These are phyloP conservation scores for Aphanomyces stellatus DNA, from an alignment of 352 stramenopile species.

Conservation along the genomic window DNA sequence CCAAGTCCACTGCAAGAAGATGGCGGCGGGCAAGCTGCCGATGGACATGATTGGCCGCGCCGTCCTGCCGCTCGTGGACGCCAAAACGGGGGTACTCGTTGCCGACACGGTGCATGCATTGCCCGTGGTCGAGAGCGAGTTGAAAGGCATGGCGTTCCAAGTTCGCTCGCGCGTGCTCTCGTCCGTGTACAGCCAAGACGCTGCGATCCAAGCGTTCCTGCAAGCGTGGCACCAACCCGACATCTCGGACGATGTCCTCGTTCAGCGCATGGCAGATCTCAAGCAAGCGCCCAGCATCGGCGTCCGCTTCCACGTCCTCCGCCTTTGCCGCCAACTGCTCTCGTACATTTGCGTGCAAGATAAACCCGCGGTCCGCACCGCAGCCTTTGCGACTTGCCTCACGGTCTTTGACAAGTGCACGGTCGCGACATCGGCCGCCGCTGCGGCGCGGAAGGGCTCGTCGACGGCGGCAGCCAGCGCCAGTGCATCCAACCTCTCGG, in stretches of 20 bases:
- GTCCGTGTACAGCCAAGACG: not conserved
- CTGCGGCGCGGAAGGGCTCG: not conserved
- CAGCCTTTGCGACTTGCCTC: not conserved
- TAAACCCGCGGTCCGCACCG: not conserved
- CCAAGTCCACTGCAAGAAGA: conserved; percentile 77
- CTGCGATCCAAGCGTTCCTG: not conserved
- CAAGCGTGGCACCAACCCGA: not conserved
- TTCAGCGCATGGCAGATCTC: not conserved
- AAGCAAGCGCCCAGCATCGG: not conserved
- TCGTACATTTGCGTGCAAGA: not conserved
- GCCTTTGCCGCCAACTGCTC: not conserved
- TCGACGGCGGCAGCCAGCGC: not conserved
- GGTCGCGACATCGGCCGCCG: not conserved
- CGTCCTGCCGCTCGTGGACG: conserved; percentile 36
- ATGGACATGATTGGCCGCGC: conserved; percentile 58
- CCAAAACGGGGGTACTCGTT: conserved; percentile 36
- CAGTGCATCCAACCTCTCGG: too few species aligned
- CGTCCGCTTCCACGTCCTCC: not conserved
- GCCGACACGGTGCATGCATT: conserved; percentile 38
- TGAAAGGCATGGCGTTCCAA: conserved; percentile 3
- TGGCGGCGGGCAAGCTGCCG: conserved; percentile 41
- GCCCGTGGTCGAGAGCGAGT: conserved; percentile 24
- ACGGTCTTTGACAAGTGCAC: conserved; percentile 9
- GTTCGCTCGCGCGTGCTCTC: not conserved
- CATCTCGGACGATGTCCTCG: not conserved